Percentiles rank a stretch among this genome's conserved stretches.
Evolutionary conservation across 805 yeast species (phyloP).

Genomic region (Ogataea angusta): DNA sequence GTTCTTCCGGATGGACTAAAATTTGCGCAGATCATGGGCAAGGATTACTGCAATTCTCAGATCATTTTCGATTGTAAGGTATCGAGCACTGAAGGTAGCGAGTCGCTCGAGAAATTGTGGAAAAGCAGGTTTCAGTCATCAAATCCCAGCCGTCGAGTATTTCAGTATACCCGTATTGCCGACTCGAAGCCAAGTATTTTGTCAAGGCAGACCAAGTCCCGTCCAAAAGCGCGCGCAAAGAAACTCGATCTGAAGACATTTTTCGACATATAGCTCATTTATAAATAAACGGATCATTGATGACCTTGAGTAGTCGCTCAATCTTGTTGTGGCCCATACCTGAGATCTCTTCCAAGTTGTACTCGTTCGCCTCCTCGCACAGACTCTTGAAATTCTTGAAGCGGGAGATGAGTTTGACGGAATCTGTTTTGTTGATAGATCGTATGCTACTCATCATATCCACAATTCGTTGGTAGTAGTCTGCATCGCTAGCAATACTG

Average conservation of each 20-base stretch:
- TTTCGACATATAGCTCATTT: conserved; percentile 32
- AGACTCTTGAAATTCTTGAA: conserved; percentile 43
- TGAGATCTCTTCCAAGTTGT: conserved; percentile 34
- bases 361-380: conserved; percentile 33
- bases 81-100: not conserved
- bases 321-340: conserved; percentile 51
- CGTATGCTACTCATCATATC: conserved; percentile 45
- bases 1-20: conserved; percentile 6
- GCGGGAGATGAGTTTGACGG: conserved; percentile 47
- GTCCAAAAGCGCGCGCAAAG: conserved; percentile 9
- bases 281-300: conserved; percentile 50
- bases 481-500: conserved; percentile 30
- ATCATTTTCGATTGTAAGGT: conserved; percentile 13
- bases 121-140: conserved; percentile 7
- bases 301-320: conserved; percentile 36
- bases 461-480: conserved; percentile 43
- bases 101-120: conserved; percentile 5
- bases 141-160: not conserved
- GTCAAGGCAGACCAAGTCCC: not conserved
- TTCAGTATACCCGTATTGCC: not conserved
- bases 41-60: not conserved
- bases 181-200: no score
- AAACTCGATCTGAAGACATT: conserved; percentile 15
- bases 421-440: conserved; percentile 53
- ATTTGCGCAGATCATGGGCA: not conserved